Conservation (phyloP, 139 green algal species). For the Bryopsis sp. region DNA sequence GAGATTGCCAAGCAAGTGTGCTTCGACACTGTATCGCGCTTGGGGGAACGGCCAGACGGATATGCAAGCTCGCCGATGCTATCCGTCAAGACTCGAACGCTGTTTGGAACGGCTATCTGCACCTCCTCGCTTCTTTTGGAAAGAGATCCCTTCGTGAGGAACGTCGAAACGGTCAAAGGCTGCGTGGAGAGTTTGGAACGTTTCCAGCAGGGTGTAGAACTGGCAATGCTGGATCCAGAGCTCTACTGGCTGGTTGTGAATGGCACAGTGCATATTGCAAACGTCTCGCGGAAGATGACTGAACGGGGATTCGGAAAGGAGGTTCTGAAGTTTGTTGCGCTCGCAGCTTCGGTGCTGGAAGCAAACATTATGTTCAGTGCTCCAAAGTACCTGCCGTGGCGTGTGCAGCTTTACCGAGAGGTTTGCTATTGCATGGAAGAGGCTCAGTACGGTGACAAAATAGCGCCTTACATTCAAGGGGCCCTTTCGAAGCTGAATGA, state of each 20-base stretch:
- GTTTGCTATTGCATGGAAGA: slow-evolving; percentile 18
- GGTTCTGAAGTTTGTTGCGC: slow-evolving; percentile 39
- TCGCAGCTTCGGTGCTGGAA: slow-evolving; percentile 39
- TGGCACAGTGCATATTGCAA: slow-evolving; percentile 34
- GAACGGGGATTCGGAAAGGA: slow-evolving; percentile 30
- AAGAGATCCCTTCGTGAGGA: slow-evolving; percentile 24
- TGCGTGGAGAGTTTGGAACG: slow-evolving; percentile 24
- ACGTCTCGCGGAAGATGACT: slow-evolving; percentile 29
- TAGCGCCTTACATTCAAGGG: neutral
- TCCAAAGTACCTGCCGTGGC: slow-evolving; percentile 39
- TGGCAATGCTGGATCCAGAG: slow-evolving; percentile 30
- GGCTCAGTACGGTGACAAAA: neutral
- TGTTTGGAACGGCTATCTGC: neutral
- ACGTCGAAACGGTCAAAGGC: slow-evolving; percentile 29
- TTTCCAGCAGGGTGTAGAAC: slow-evolving; percentile 25
- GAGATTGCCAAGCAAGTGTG: too few relatives aligned
- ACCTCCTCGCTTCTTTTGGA: too few relatives aligned
- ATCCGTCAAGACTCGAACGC: too few relatives aligned
- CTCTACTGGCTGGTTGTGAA: slow-evolving; percentile 50
- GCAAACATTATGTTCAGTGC: slow-evolving; percentile 34
- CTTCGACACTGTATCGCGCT: too few relatives aligned
- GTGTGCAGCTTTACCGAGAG: slow-evolving; percentile 32
- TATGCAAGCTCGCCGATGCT: neutral
- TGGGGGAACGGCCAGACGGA: neutral
- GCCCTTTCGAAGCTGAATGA: neutral